Percentiles rank a stretch among this genome's conserved stretches.
These are phyloP conservation scores for Eutypa lata DNA, from an alignment of 2,329 filamentous ascomycete genomes.

Conservation along the genomic window DNA sequence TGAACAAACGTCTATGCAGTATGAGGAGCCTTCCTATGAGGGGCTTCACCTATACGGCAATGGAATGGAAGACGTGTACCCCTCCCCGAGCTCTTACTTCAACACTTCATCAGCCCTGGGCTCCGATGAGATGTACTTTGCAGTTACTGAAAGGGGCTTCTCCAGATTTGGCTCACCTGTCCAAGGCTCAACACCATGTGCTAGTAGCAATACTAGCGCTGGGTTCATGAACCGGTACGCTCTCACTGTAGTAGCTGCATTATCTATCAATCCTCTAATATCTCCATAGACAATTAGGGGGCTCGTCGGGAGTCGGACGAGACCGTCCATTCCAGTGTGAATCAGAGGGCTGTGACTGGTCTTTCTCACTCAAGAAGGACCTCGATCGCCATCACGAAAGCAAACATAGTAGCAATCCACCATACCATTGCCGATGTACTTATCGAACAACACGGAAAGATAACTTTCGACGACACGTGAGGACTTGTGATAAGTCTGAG, in stretches of 20 bases:
- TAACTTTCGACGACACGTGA: not conserved
- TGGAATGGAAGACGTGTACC: not conserved
- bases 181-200: not conserved
- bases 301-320: not conserved
- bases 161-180: not conserved
- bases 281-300: not conserved
- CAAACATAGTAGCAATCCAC: not conserved
- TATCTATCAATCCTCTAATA: too few relatives aligned
- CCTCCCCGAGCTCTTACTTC: not conserved
- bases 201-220: not conserved
- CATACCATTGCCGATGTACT: not conserved
- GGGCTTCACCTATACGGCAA: not conserved
- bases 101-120: not conserved
- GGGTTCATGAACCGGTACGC: not conserved
- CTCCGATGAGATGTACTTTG: not conserved
- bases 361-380: not conserved
- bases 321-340: not conserved
- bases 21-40: not conserved
- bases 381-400: not conserved
- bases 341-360: not conserved
- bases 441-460: not conserved
- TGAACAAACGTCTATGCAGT: not conserved
- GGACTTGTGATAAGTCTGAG: not conserved
- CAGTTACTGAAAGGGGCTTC: not conserved
- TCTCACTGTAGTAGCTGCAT: not conserved